Percentiles rank a stretch among this genome's conserved stretches.
phyloP scores from a whole-genome alignment of 2,329 filamentous ascomycete species.

The Didymella glomerata region DNA sequence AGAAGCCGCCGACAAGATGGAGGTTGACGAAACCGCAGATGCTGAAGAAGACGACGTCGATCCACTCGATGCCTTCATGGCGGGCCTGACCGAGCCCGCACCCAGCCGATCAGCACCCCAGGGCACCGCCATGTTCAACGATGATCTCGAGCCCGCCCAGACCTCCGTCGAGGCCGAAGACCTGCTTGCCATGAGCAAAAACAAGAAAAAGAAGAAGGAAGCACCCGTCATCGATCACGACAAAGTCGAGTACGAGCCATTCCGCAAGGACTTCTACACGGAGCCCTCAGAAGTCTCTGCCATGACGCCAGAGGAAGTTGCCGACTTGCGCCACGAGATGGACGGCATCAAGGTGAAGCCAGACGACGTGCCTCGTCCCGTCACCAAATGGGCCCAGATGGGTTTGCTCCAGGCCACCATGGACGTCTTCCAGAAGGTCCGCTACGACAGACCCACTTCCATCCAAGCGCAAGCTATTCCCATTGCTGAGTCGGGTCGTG shows the following conservation, averaged over 20 bases:
- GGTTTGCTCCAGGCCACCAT: slow-evolving; percentile 86
- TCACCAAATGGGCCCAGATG: slow-evolving; percentile 96
- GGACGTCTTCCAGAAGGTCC: slow-evolving; percentile 81
- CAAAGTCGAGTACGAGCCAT: slow-evolving; percentile 83
- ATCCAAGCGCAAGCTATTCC: slow-evolving; percentile 97
- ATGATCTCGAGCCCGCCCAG: slow-evolving; percentile 75
- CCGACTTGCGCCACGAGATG: slow-evolving; percentile 82
- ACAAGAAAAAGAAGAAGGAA: slow-evolving; percentile 90
- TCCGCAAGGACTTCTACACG: slow-evolving; percentile 94
- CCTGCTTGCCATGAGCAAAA: slow-evolving; percentile 60
- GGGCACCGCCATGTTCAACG: slow-evolving; percentile 87
- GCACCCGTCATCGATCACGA: slow-evolving; percentile 86
- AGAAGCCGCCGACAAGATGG: slow-evolving; percentile 60
- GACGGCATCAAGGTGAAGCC: slow-evolving; percentile 87
- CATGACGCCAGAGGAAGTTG: slow-evolving; percentile 85
- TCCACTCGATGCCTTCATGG: slow-evolving; percentile 98
- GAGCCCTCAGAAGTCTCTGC: slow-evolving; percentile 84
- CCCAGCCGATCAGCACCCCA: slow-evolving; percentile 64
- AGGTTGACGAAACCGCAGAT: slow-evolving; percentile 59
- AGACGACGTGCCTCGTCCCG: slow-evolving; percentile 87
- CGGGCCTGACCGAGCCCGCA: slow-evolving; percentile 59
- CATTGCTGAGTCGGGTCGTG: slow-evolving; percentile 92
- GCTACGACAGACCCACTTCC: slow-evolving; percentile 87
- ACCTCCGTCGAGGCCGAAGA: slow-evolving; percentile 69
- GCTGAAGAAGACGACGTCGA: slow-evolving; percentile 78